A percentile compares a stretch with the other conserved stretches of the same genome.
Conservation (phyloP, 192 early-diverging fungal species). For the Lunasporangiospora selenospora region DNA sequence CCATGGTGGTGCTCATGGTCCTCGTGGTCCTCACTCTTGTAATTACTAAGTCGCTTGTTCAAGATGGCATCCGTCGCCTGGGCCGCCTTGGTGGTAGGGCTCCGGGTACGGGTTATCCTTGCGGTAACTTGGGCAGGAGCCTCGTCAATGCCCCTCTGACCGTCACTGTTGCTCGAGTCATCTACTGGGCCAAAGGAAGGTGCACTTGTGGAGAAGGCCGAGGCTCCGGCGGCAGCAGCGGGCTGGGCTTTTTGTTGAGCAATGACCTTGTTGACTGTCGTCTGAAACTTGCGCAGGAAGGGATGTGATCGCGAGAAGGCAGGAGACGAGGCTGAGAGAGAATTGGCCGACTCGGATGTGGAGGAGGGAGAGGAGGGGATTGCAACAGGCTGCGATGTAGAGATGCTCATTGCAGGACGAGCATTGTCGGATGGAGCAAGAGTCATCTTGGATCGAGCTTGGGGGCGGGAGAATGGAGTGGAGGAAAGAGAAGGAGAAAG, state of each 20-base stretch:
- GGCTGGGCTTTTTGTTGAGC: neutral
- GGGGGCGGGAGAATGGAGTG: neutral
- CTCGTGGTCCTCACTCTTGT: neutral
- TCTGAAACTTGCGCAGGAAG: slow-evolving; percentile 38
- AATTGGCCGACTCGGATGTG: neutral
- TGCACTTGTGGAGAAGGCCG: slow-evolving; percentile 29
- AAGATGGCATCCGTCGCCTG: slow-evolving; percentile 20
- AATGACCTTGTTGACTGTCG: slow-evolving; percentile 5
- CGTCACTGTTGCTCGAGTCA: neutral
- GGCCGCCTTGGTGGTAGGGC: slow-evolving; percentile 21
- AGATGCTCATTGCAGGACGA: neutral
- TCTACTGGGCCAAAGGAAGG: too few relatives aligned
- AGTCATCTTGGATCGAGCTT: slow-evolving; percentile 26
- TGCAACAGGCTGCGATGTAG: neutral
- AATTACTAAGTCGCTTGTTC: slow-evolving; percentile 15
- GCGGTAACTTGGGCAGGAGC: slow-evolving; percentile 11
- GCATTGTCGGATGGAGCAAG: neutral
- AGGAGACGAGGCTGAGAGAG: slow-evolving; percentile 15
- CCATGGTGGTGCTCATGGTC: neutral
- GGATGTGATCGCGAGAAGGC: slow-evolving; percentile 24
- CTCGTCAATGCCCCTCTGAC: slow-evolving; percentile 18
- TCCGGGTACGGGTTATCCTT: too few relatives aligned
- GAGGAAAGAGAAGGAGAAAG: neutral
- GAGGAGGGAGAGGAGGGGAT: neutral
- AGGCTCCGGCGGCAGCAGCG: slow-evolving; percentile 1